Evolutionary conservation across 2,329 filamentous ascomycete genomes (phyloP).

Genomic region (Chaetoscypha palmicola): DNA sequence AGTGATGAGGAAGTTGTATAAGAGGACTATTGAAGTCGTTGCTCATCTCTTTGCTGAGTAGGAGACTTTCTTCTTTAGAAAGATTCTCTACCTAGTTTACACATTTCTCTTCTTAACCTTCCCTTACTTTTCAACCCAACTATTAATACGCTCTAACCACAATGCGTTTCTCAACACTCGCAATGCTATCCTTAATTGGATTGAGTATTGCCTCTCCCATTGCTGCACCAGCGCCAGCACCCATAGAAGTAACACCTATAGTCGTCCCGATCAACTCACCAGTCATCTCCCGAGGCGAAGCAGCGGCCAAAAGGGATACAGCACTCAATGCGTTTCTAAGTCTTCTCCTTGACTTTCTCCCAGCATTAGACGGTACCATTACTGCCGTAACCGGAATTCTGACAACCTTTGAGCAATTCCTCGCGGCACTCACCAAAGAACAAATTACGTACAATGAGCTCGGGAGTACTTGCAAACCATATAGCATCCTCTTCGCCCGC

Average conservation of each 20-base stretch:
- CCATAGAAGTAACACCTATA: not conserved
- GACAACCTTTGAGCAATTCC: constrained; percentile 18
- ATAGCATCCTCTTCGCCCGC: constrained; percentile 42
- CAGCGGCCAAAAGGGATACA: constrained; percentile 13
- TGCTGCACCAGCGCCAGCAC: constrained; percentile 4
- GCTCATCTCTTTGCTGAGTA: too few relatives aligned
- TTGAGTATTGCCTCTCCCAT: constrained; percentile 15
- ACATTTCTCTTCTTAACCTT: not conserved
- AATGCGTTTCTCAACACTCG: constrained; percentile 15
- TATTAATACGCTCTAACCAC: constrained; percentile 2
- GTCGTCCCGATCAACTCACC: not conserved
- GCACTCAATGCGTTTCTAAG: constrained; percentile 23
- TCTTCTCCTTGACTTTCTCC: constrained; percentile 21
- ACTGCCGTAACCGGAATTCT: constrained; percentile 15
- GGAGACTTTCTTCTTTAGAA: too few relatives aligned
- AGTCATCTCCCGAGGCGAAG: not conserved
- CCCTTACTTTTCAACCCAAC: not conserved
- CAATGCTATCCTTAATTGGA: constrained; percentile 11
- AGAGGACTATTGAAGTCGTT: too few relatives aligned
- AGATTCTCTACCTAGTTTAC: too few relatives aligned
- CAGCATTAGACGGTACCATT: constrained; percentile 19
- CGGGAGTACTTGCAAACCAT: constrained; percentile 19
- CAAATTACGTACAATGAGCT: constrained; percentile 26
- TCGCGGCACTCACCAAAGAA: constrained; percentile 19
- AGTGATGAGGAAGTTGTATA: too few relatives aligned